These are phyloP conservation scores for Fusarium piperis DNA, from an alignment of 2,329 filamentous ascomycete genomes.

Conservation along the genomic window DNA sequence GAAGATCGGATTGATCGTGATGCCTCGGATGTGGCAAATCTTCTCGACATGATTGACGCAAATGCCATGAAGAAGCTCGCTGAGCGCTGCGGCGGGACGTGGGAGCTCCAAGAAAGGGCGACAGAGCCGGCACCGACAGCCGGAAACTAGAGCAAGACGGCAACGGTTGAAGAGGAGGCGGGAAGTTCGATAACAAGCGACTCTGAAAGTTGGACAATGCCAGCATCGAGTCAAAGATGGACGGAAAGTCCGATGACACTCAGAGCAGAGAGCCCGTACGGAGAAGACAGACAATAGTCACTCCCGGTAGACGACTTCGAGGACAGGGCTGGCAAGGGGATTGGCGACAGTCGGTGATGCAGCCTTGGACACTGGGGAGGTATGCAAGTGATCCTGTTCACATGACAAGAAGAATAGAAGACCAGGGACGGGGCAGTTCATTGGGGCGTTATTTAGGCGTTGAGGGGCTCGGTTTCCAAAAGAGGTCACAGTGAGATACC, in stretches of 20 bases:
- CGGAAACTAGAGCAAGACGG: conserved; percentile 12
- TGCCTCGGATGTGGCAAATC: conserved; percentile 46
- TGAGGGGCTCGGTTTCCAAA: conserved; percentile 8
- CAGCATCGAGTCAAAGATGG: background rate
- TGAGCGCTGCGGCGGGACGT: conserved; percentile 48
- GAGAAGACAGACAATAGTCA: background rate
- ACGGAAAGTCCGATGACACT: background rate
- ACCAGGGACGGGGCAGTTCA: background rate
- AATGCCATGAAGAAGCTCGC: conserved; percentile 48
- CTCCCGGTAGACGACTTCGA: background rate
- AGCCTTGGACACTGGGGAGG: background rate
- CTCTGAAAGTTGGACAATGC: background rate
- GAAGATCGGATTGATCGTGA: conserved; percentile 51
- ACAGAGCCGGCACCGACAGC: conserved; percentile 3
- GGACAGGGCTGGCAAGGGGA: background rate
- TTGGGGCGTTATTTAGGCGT: conserved; percentile 1
- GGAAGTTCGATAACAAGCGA: background rate
- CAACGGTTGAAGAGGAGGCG: background rate
- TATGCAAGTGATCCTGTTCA: background rate
- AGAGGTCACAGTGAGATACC: conserved; percentile 26
- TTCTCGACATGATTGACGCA: conserved; percentile 50
- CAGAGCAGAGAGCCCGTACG: background rate
- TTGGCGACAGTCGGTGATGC: background rate
- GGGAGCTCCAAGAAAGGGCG: conserved; percentile 43
- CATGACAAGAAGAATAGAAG: background rate